Conservation (phyloP, 2,329 filamentous ascomycete species). For the Ophidiomyces ophidiicola region DNA sequence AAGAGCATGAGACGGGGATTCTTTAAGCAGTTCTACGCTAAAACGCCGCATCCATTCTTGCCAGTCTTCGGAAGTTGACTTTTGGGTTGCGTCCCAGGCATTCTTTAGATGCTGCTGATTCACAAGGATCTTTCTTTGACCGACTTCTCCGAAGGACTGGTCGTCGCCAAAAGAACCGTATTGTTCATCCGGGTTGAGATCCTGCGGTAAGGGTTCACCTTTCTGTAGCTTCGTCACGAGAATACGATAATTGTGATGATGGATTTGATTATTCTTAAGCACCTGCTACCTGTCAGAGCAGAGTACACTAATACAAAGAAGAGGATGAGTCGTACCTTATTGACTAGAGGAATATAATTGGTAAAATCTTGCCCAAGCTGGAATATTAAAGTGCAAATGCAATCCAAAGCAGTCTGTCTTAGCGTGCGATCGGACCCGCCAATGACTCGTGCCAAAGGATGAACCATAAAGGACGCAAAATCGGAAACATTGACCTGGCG, state of each 20-base stretch:
- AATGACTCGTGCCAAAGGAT: conserved; percentile 76
- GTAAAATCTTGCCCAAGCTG: conserved; percentile 92
- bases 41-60: conserved; percentile 97
- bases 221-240: conserved; percentile 88
- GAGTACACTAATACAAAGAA: not conserved
- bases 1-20: conserved; percentile 90
- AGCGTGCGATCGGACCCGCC: conserved; percentile 59
- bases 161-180: conserved; percentile 72
- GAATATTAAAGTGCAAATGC: conserved; percentile 86
- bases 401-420: conserved; percentile 76
- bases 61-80: conserved; percentile 97
- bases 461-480: conserved; percentile 91
- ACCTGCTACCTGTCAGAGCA: conserved; percentile 26
- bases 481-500: conserved; percentile 95
- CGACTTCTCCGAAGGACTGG: conserved; percentile 66
- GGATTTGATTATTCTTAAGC: conserved; percentile 65
- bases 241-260: conserved; percentile 82
- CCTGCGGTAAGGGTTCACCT: conserved; percentile 86
- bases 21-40: conserved; percentile 85
- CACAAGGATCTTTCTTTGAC: conserved; percentile 87
- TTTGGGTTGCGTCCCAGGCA: conserved; percentile 93
- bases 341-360: conserved; percentile 86
- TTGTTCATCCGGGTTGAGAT: conserved; percentile 73
- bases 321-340: conserved; percentile 48
- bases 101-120: conserved; percentile 95